These are phyloP conservation scores for Xylariaceae sp. DNA, from an alignment of 2,329 filamentous ascomycete genomes.

Conservation along the genomic window DNA sequence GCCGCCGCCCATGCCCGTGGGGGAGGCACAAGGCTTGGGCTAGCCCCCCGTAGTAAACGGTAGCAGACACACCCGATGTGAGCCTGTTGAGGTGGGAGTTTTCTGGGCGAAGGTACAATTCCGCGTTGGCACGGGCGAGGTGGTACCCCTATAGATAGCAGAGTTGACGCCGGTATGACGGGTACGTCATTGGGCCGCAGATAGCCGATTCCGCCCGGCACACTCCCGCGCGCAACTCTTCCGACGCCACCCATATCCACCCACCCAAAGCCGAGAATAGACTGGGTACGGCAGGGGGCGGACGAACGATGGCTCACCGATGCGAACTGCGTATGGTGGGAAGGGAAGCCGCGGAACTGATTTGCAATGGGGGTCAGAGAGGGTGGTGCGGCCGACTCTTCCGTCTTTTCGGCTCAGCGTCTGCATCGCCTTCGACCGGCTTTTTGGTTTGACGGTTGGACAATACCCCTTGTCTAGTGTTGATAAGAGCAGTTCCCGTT, in stretches of 20 bases:
- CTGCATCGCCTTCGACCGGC: background rate
- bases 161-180: slow-evolving; percentile 15
- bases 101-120: background rate
- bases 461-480: background rate
- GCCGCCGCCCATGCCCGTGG: slow-evolving; percentile 3
- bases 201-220: slow-evolving; percentile 23
- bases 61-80: no score
- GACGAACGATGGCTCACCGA: background rate
- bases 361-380: background rate
- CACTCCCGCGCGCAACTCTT: slow-evolving; percentile 4
- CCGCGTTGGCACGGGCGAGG: background rate
- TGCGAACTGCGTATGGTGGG: slow-evolving; percentile 3
- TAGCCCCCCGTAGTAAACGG: no score
- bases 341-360: background rate
- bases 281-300: background rate
- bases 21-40: no score
- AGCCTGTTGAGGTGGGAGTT: background rate
- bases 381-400: background rate
- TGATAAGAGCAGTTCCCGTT: background rate
- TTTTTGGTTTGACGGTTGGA: slow-evolving; percentile 1
- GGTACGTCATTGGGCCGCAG: slow-evolving; percentile 27
- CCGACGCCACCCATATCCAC: slow-evolving; percentile 24
- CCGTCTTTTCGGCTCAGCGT: background rate
- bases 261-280: background rate
- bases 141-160: slow-evolving; percentile 14